Conservation (phyloP, 495 filamentous ascomycete genomes). For the Talaromyces liani region DNA sequence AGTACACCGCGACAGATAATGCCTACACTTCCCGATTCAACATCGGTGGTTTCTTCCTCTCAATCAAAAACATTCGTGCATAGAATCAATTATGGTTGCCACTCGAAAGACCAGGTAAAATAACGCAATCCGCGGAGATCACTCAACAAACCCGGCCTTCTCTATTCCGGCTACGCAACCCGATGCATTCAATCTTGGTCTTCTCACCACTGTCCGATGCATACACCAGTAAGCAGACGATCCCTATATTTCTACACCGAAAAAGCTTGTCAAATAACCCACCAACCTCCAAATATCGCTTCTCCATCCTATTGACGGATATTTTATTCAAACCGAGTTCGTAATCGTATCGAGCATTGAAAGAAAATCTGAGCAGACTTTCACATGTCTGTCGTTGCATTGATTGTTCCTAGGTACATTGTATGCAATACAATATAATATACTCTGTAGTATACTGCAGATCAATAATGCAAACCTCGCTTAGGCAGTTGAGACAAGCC, state of each 20-base stretch:
- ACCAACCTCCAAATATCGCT: not conserved
- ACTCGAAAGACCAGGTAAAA: not conserved
- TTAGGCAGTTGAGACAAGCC: not conserved
- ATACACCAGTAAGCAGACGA: not conserved
- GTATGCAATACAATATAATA: not conserved
- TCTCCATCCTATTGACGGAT: not conserved
- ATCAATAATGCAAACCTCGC: not conserved
- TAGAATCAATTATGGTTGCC: not conserved
- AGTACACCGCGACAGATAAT: not conserved
- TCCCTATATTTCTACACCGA: not conserved
- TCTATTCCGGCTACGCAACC: not conserved
- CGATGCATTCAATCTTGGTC: not conserved
- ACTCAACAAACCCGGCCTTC: not conserved
- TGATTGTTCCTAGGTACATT: not conserved
- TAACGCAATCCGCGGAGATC: not conserved
- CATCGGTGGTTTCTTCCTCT: not conserved
- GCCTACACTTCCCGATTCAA: not conserved
- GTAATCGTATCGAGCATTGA: not conserved
- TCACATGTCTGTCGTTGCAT: not conserved
- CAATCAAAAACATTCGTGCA: not conserved
- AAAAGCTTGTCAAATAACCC: not conserved
- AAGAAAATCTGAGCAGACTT: not conserved
- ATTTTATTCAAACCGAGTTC: not conserved
- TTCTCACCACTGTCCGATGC: not conserved
- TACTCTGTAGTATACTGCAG: not conserved